Percentiles rank a stretch among this genome's conserved stretches.
phyloP scores from a whole-genome alignment of 2,329 filamentous ascomycete species.

The Curvularia sp. region DNA sequence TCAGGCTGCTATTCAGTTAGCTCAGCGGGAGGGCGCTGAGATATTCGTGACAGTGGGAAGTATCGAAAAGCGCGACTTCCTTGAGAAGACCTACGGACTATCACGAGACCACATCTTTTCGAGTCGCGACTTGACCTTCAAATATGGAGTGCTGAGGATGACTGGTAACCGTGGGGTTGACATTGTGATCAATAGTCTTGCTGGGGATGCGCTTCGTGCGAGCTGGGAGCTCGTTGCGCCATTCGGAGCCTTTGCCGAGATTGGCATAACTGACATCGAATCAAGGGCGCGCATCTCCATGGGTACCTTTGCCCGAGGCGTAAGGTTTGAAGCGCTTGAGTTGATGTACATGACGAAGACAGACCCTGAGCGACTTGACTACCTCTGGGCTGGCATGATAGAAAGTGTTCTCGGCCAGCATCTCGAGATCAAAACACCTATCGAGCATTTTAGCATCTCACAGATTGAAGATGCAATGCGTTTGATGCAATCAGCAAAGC shows the following conservation, averaged over 20 bases:
- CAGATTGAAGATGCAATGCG: slow-evolving; percentile 3
- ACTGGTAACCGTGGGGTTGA: slow-evolving; percentile 6
- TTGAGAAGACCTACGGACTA: neutral
- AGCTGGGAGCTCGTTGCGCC: slow-evolving; percentile 4
- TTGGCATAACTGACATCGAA: slow-evolving; percentile 28
- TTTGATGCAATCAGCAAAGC: neutral
- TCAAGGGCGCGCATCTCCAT: slow-evolving; percentile 13
- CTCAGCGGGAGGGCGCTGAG: slow-evolving; percentile 14
- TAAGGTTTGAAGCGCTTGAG: slow-evolving; percentile 7
- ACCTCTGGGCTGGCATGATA: neutral
- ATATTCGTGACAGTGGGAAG: neutral
- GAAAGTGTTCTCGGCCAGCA: slow-evolving; percentile 5
- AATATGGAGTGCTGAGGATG: neutral
- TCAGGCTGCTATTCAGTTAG: slow-evolving; percentile 28
- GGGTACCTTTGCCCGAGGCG: slow-evolving; percentile 9
- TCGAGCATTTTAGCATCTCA: neutral
- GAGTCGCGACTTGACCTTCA: slow-evolving; percentile 3
- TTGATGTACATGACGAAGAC: neutral
- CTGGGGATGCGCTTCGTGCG: slow-evolving; percentile 6
- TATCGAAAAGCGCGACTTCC: neutral
- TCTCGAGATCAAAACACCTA: neutral
- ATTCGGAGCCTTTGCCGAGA: slow-evolving; percentile 26
- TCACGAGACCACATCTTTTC: neutral
- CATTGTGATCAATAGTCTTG: slow-evolving; percentile 5
- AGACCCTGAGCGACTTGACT: neutral